phyloP scores from a whole-genome alignment of 768 basidiomycete genomes.

The Pleurotus salmoneostramineus region DNA sequence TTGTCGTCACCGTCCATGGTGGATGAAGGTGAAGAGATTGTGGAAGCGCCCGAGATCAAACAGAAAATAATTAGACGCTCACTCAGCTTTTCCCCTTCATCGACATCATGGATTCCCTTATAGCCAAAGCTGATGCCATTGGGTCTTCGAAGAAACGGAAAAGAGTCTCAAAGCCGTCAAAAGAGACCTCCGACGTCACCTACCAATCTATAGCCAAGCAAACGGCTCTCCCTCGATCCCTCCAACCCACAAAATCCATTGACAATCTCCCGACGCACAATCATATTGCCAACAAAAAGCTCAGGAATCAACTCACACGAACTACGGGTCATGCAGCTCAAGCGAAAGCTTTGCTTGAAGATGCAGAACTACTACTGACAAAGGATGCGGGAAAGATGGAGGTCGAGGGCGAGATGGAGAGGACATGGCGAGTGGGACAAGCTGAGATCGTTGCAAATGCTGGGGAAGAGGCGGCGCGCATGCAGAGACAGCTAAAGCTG shows the following conservation, averaged over 20 bases:
- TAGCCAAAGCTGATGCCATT: conserved; percentile 65
- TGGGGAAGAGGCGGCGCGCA: conserved; percentile 71
- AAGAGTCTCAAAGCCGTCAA: conserved; percentile 16
- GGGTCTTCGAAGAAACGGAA: conserved; percentile 46
- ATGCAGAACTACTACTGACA: conserved; percentile 67
- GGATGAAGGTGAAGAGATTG: neutral
- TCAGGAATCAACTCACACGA: conserved; percentile 64
- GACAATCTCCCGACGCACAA: conserved; percentile 45
- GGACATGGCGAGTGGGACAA: conserved; percentile 88
- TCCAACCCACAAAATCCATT: conserved; percentile 46
- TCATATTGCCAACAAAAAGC: conserved; percentile 72
- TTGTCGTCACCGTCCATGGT: conserved; percentile 3
- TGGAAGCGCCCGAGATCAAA: neutral
- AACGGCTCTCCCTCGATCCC: conserved; percentile 67
- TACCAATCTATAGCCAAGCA: conserved; percentile 51
- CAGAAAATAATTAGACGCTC: neutral
- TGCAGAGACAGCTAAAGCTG: conserved; percentile 74
- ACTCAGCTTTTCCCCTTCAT: neutral
- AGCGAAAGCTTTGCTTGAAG: conserved; percentile 57
- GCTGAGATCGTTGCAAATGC: conserved; percentile 65
- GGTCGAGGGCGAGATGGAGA: conserved; percentile 76
- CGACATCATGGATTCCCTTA: conserved; percentile 62
- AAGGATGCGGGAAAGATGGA: conserved; percentile 73
- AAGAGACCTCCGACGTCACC: conserved; percentile 41
- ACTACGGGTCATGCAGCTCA: conserved; percentile 61